Percentiles rank a stretch among this genome's conserved stretches.
Evolutionary conservation across 1,139 yeast genomes (phyloP).

Genomic region (Sugiyamaella castrensis): DNA sequence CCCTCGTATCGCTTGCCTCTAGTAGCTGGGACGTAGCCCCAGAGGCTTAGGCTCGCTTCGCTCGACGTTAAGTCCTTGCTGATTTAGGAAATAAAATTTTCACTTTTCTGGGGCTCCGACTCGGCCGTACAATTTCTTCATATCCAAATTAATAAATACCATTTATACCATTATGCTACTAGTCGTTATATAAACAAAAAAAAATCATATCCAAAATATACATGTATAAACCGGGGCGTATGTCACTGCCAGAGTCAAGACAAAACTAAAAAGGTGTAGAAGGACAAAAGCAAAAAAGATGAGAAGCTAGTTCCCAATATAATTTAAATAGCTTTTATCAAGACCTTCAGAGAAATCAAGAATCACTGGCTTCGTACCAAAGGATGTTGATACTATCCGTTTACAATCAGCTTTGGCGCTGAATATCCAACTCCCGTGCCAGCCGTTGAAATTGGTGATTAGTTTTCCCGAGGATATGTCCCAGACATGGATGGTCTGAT

Average conservation of each 20-base stretch:
- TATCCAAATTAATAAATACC: too few relatives aligned
- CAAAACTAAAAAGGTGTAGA: not conserved
- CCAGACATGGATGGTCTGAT: conserved; percentile 40
- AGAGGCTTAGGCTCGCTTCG: too few relatives aligned
- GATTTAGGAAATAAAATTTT: too few relatives aligned
- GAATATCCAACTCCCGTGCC: conserved; percentile 39
- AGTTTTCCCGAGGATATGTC: conserved; percentile 32
- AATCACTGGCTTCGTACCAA: conserved; percentile 36
- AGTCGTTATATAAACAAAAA: not conserved
- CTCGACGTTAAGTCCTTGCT: too few relatives aligned
- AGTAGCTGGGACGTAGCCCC: too few relatives aligned
- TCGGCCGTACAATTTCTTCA: too few relatives aligned
- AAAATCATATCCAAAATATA: not conserved
- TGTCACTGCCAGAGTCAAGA: too few relatives aligned
- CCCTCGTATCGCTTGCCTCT: too few relatives aligned
- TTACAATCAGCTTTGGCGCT: conserved; percentile 35
- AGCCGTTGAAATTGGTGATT: conserved; percentile 31
- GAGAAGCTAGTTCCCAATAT: conserved; percentile 16
- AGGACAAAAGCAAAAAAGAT: not conserved
- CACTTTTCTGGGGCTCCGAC: too few relatives aligned
- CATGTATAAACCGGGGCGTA: too few relatives aligned
- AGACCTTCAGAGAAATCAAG: conserved; percentile 35
- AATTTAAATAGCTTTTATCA: conserved; percentile 26
- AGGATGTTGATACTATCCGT: conserved; percentile 35
- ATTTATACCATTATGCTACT: too few relatives aligned